Conservation (phyloP, 2,329 filamentous ascomycete genomes). For the Trichophyton equinum region DNA sequence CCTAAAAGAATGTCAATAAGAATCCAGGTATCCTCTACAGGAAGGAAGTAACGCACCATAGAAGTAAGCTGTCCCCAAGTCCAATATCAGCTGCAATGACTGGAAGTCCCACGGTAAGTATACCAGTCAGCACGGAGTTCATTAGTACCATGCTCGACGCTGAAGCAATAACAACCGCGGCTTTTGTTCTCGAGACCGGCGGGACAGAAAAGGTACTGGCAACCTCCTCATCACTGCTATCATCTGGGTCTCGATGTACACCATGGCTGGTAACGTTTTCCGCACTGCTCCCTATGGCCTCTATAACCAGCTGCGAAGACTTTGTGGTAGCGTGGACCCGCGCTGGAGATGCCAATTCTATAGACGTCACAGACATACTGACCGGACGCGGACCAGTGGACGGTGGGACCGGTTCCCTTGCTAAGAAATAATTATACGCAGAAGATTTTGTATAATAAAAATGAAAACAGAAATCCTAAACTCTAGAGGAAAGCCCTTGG, state of each 20-base stretch:
- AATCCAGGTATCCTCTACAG: neutral
- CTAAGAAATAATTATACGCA: neutral
- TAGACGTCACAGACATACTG: slow-evolving; percentile 1
- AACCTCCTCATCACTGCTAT: slow-evolving; percentile 2
- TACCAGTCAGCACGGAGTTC: slow-evolving; percentile 14
- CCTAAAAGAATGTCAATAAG: slow-evolving; percentile 7
- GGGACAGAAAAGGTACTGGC: neutral
- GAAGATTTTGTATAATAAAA: neutral
- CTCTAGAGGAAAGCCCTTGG: neutral
- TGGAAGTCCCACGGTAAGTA: slow-evolving; percentile 17
- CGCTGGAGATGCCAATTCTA: neutral
- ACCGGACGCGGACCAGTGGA: neutral
- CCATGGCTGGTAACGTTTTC: neutral
- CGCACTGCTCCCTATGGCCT: neutral
- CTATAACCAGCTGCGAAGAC: neutral
- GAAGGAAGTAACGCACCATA: slow-evolving; percentile 13
- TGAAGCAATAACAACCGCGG: slow-evolving; percentile 9
- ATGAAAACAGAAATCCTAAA: neutral
- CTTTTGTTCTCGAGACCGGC: slow-evolving; percentile 6
- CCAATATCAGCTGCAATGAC: slow-evolving; percentile 16
- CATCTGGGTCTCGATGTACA: neutral
- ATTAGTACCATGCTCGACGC: slow-evolving; percentile 15
- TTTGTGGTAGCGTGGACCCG: neutral
- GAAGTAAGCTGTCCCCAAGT: slow-evolving; percentile 15
- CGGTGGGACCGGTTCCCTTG: neutral